Percentiles rank a stretch among this genome's conserved stretches.
phyloP scores from a whole-genome alignment of 176 grass and related monocot species.

The Oryza rufipogon region DNA sequence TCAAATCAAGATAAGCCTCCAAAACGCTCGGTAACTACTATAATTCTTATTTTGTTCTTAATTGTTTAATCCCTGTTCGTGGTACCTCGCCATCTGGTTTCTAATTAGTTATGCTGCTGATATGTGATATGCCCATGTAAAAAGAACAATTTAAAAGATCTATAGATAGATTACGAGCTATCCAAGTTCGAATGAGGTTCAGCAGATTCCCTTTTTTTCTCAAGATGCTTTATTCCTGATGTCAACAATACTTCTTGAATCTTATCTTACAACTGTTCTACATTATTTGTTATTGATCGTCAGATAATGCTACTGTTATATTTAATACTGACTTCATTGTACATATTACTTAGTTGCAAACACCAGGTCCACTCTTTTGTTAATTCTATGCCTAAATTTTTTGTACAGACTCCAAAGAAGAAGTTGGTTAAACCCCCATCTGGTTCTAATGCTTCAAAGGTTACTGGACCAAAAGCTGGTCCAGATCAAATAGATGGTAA shows the following conservation, averaged over 20 bases:
- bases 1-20: conserved; percentile 37
- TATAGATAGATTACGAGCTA: not conserved
- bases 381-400: too few species aligned
- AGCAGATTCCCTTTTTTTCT: not conserved
- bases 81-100: not conserved
- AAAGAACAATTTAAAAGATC: not conserved
- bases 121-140: not conserved
- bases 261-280: not conserved
- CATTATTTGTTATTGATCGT: conserved; percentile 9
- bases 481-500: too few species aligned
- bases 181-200: conserved; percentile 19
- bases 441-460: not conserved
- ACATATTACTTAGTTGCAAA: not conserved
- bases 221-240: not conserved
- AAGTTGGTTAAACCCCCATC: not conserved
- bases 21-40: conserved; percentile 46
- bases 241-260: not conserved
- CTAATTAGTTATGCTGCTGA: not conserved
- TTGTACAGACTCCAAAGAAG: too few species aligned
- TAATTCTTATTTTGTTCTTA: not conserved
- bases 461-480: too few species aligned
- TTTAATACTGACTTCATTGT: conserved; percentile 13
- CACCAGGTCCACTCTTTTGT: not conserved
- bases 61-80: not conserved
- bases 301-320: not conserved